Percentiles rank a stretch among this genome's conserved stretches.
These are phyloP conservation scores for Starmerella gropengiesseri DNA, from an alignment of 805 yeast genomes.

Conservation along the genomic window DNA sequence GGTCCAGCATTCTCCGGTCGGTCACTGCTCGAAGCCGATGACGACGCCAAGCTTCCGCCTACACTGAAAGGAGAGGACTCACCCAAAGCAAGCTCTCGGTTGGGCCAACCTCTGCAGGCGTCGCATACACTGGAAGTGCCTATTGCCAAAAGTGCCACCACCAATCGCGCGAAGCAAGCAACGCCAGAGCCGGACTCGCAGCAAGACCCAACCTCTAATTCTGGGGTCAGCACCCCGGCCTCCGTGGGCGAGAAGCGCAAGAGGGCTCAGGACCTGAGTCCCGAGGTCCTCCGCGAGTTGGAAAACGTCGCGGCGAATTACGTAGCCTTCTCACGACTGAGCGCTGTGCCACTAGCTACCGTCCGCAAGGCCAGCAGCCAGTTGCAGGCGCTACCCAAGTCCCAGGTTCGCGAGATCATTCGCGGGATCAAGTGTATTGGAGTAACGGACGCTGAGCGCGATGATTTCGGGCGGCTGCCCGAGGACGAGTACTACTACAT, in stretches of 20 bases:
- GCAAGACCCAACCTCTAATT: too few species aligned
- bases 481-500: constrained; percentile 91
- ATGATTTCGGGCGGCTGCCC: constrained; percentile 89
- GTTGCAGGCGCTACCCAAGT: constrained; percentile 37
- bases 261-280: constrained; percentile 7
- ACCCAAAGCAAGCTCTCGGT: too few species aligned
- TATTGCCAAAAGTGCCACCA: too few species aligned
- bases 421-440: constrained; percentile 55
- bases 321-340: constrained; percentile 77
- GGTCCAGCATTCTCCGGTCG: too few species aligned
- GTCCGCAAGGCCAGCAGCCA: constrained; percentile 51
- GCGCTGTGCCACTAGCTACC: constrained; percentile 75
- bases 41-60: too few species aligned
- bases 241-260: constrained; percentile 7
- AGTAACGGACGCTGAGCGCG: constrained; percentile 78
- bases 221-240: too few species aligned
- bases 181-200: too few species aligned
- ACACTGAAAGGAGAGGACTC: too few species aligned
- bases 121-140: too few species aligned
- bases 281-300: constrained; percentile 27
- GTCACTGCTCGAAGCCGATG: too few species aligned
- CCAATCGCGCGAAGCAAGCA: too few species aligned
- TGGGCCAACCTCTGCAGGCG: too few species aligned
- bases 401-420: constrained; percentile 29
- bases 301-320: constrained; percentile 66